Base-by-base conservation (phyloP, 495 filamentous ascomycete species). In the Aspergillus asperescens region DNA sequence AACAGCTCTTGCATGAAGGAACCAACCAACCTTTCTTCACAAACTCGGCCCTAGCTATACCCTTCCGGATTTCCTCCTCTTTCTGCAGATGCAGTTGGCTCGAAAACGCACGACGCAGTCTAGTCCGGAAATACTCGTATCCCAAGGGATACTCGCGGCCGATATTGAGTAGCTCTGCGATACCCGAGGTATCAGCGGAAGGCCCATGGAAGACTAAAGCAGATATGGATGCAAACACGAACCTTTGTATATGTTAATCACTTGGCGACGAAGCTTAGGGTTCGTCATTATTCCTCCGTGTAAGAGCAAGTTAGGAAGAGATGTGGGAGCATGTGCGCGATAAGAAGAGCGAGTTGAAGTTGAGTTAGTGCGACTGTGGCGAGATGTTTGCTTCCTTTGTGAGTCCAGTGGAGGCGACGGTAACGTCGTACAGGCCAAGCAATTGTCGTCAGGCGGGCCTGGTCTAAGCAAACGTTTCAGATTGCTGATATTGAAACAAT, bases 201-300 rank as follows among this genome's bases (percentile, higher is more conserved):
- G 35, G 20, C 25, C 13, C 28, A 5, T 27, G 39, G 27, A n/a
- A 47, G 23, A 12, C 4, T 8, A 16, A 18, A 27, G 7, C 23
- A 1, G 12, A n/a, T 5, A 4, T 13, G 50, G 41, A 37, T 25
- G 43, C 22, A 35, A n/a, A 16, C 18, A 40, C 66, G 12, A 66
- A 88, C 91, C 87, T 83, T 95, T 96, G 76, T 98, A 98, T 45
- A 96, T 81, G 16, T 78, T 78, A 46, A 95, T 88, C 27, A 96
- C 93, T 63, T 95, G 82, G 43, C 79, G 75, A 40, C 90, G 81
- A 5, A 96, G 79, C 49, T 78, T 73, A 15, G 73, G 68, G 45
- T 80, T 81, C 4, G 72, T 65, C 72, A 76, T 79, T 31, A 25
- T 59, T 50, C 38, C 7, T 45, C 29, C 54, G 61, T 51, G 7